A percentile compares a stretch with the other conserved stretches of the same genome.
phyloP scores from a whole-genome alignment of 2,329 filamentous ascomycete genomes.

The Cytospora piceae region DNA sequence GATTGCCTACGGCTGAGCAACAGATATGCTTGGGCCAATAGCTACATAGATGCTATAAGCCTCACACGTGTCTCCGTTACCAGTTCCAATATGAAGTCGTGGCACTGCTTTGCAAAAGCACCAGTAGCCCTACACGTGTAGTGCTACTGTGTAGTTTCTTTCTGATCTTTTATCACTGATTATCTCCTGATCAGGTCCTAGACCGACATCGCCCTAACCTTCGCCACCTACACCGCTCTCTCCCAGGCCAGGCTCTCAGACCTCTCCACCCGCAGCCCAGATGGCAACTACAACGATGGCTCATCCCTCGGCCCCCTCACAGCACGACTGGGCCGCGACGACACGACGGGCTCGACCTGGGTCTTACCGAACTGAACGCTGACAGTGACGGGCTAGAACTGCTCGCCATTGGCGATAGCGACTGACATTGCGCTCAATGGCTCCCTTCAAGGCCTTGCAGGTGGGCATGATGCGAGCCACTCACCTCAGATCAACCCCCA shows the following conservation, averaged over 20 bases:
- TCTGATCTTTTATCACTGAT: too few relatives aligned
- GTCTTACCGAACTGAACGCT: background rate
- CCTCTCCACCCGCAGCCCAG: slow-evolving; percentile 36
- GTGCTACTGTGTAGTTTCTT: too few relatives aligned
- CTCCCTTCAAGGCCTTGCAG: background rate
- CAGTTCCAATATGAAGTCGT: too few relatives aligned
- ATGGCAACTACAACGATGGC: slow-evolving; percentile 34
- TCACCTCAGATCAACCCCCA: too few relatives aligned
- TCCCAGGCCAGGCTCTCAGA: slow-evolving; percentile 37
- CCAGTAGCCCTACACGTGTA: too few relatives aligned
- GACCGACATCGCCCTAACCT: slow-evolving; percentile 48
- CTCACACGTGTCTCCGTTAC: too few relatives aligned
- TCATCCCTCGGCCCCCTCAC: slow-evolving; percentile 47
- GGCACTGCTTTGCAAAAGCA: too few relatives aligned
- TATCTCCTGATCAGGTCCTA: too few relatives aligned
- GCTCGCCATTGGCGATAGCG: background rate
- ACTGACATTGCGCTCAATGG: background rate
- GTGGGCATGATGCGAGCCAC: background rate
- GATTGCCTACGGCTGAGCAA: too few relatives aligned
- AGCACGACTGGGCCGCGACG: slow-evolving; percentile 47
- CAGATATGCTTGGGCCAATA: too few relatives aligned
- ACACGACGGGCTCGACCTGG: slow-evolving; percentile 33
- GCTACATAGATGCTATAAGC: too few relatives aligned
- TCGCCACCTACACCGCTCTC: slow-evolving; percentile 24
- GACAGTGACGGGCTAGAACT: background rate